Percentiles rank a stretch among this genome's conserved stretches.
phyloP scores from a whole-genome alignment of 179 eudicot species.

The Patellifolia procumbens region DNA sequence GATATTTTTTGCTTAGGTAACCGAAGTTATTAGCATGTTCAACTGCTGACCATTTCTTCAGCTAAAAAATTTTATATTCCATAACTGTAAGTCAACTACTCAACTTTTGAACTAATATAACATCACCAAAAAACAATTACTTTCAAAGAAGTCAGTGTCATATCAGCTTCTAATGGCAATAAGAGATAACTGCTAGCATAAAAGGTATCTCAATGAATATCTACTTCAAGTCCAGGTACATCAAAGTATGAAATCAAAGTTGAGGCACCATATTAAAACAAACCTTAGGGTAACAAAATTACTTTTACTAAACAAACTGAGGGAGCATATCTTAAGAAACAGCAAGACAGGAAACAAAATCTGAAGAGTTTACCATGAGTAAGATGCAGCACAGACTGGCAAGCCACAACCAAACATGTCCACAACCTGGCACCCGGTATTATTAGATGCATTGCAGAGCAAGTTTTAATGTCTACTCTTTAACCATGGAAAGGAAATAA shows the following conservation, averaged over 20 bases:
- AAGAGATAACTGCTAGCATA: neutral
- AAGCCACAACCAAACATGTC: conserved; percentile 99
- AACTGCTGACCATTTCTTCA: neutral
- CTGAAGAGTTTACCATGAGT: conserved; percentile 71
- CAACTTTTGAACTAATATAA: neutral
- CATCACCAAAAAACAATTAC: neutral
- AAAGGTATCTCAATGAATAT: neutral
- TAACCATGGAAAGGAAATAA: neutral
- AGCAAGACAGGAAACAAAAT: neutral
- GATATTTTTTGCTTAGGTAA: too few species aligned
- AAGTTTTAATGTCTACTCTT: too few species aligned
- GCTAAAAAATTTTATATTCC: neutral
- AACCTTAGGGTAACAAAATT: neutral
- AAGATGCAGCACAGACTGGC: conserved; percentile 98
- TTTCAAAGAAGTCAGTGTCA: neutral
- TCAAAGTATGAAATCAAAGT: neutral
- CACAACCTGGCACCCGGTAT: conserved; percentile 60
- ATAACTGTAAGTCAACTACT: neutral
- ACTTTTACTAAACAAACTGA: neutral
- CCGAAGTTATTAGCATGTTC: neutral
- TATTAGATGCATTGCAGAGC: conserved; percentile 8
- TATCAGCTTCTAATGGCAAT: neutral
- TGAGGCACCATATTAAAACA: neutral
- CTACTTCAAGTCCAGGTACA: neutral
- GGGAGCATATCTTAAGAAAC: neutral